Conservation (phyloP, 345 rosid species). For the Citrus sp. region DNA sequence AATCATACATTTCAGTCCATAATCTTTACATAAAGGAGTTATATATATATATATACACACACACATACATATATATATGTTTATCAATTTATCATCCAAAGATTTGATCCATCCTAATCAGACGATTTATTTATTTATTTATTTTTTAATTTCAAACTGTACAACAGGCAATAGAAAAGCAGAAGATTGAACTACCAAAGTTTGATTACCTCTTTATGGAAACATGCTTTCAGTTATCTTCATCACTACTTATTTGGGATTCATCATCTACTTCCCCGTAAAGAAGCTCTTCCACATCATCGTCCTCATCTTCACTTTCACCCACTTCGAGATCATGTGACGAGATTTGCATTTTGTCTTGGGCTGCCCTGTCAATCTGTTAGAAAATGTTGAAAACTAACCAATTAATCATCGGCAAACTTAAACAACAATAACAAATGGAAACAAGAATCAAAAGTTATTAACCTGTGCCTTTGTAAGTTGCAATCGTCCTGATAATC, state of each 20-base stretch:
- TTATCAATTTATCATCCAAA: neutral
- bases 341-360: slow-evolving; percentile 28
- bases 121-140: neutral
- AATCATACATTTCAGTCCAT: neutral
- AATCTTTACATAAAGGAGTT: neutral
- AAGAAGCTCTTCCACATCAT: slow-evolving; percentile 55
- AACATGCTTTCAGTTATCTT: slow-evolving; percentile 23
- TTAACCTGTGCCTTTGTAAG: slow-evolving; percentile 77
- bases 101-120: neutral
- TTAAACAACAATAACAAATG: neutral
- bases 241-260: slow-evolving; percentile 73
- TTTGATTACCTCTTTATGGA: neutral
- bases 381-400: slow-evolving; percentile 2
- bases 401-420: neutral
- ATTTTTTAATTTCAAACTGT: neutral
- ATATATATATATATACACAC: too few relatives aligned
- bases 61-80: too few relatives aligned
- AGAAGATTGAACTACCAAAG: neutral
- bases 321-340: slow-evolving; percentile 30
- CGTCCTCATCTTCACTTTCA: slow-evolving; percentile 59
- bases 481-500: slow-evolving; percentile 78
- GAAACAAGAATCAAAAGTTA: slow-evolving; percentile 6
- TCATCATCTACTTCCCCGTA: slow-evolving; percentile 67
- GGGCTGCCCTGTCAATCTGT: slow-evolving; percentile 68
- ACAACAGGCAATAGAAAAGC: neutral